Conservation (phyloP, 164 flowering plant genomes). For the Pachysandra terminalis region DNA sequence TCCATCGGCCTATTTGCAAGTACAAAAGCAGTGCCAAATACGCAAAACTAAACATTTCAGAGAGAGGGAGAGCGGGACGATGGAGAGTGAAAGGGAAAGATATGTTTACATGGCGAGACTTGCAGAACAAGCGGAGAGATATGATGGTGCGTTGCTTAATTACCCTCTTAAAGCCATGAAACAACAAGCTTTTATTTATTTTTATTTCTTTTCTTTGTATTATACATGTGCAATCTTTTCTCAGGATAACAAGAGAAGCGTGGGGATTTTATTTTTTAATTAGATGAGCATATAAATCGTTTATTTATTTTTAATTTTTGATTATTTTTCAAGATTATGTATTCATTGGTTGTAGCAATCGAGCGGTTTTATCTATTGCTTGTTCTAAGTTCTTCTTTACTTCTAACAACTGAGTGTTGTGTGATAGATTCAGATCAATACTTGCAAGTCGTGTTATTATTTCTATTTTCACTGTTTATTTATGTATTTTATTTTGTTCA, state of each 20-base stretch:
- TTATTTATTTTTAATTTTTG: background rate
- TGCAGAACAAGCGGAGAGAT: conserved; percentile 57
- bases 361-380: too few relatives aligned
- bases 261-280: background rate
- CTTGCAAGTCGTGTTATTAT: too few relatives aligned
- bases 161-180: background rate
- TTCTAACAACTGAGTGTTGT: too few relatives aligned
- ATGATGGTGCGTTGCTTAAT: conserved; percentile 31
- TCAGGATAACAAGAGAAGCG: too few relatives aligned
- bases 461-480: too few relatives aligned
- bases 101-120: conserved; percentile 46
- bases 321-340: background rate
- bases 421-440: too few relatives aligned
- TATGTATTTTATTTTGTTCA: too few relatives aligned
- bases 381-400: too few relatives aligned
- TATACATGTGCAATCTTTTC: too few relatives aligned
- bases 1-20: background rate
- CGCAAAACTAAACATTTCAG: conserved; percentile 3
- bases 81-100: conserved; percentile 44
- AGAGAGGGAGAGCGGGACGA: conserved; percentile 16
- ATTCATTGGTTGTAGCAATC: too few relatives aligned
- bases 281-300: background rate
- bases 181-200: background rate
- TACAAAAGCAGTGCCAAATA: background rate
- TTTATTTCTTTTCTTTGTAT: background rate